phyloP scores from a whole-genome alignment of 192 early-diverging fungal genomes.

The Lunasporangiospora selenospora region DNA sequence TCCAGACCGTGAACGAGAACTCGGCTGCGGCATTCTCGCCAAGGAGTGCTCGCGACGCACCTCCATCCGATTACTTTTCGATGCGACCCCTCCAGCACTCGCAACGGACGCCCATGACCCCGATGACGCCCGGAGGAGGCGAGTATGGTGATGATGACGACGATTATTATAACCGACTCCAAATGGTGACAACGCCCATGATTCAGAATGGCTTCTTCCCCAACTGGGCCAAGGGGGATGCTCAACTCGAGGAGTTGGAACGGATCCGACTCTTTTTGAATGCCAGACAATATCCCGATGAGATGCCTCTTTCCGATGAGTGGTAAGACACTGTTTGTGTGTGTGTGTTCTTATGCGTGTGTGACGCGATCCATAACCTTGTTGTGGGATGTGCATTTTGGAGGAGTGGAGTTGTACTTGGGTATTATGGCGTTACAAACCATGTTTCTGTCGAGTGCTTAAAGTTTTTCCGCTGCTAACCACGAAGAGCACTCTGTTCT shows the following conservation, averaged over 20 bases:
- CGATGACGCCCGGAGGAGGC: constrained; percentile 38
- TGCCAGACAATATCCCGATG: constrained; percentile 37
- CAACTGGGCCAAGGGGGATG: constrained; percentile 49
- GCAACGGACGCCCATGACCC: constrained; percentile 42
- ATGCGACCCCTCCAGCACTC: constrained; percentile 42
- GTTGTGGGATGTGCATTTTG: no score
- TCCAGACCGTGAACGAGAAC: constrained; percentile 26
- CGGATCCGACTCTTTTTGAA: constrained; percentile 36
- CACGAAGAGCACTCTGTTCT: background rate
- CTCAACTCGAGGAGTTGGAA: constrained; percentile 39
- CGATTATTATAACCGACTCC: constrained; percentile 38
- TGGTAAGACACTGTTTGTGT: constrained; percentile 35
- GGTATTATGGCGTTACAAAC: no score
- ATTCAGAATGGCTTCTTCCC: constrained; percentile 48
- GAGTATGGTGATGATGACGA: constrained; percentile 40
- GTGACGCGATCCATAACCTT: no score
- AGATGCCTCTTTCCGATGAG: constrained; percentile 48
- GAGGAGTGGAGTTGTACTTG: no score
- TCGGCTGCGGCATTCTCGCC: constrained; percentile 25
- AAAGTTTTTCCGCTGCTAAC: background rate
- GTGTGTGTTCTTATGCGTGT: no score
- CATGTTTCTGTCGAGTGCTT: no score
- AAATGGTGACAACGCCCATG: constrained; percentile 49
- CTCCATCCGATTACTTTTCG: constrained; percentile 37
- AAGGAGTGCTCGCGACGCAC: constrained; percentile 14